Conservation (phyloP, 164 flowering plant species). For the Platanus orientalis region DNA sequence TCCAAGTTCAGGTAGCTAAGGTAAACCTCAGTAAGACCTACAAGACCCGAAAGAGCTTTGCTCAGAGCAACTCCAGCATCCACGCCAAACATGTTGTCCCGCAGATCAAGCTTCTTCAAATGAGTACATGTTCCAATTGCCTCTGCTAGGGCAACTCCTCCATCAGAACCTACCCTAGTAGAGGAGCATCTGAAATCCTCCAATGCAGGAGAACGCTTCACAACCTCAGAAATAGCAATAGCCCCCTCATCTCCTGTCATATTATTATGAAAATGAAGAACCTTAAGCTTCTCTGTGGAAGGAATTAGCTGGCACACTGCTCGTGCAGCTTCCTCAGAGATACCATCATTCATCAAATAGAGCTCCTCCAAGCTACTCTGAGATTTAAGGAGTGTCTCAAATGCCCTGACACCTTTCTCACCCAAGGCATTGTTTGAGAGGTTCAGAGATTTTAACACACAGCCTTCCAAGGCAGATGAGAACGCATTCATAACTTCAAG, state of each 20-base stretch:
- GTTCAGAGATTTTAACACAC: constrained; percentile 53
- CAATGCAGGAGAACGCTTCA: constrained; percentile 55
- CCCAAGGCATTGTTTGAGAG: constrained; percentile 92
- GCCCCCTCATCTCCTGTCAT: constrained; percentile 99
- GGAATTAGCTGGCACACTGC: constrained; percentile 82
- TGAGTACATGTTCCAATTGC: constrained; percentile 51
- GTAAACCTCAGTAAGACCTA: constrained; percentile 49
- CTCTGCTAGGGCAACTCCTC: constrained; percentile 65
- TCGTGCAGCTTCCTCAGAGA: constrained; percentile 88
- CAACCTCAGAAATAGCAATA: constrained; percentile 64
- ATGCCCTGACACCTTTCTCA: constrained; percentile 93
- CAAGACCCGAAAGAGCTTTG: constrained; percentile 41
- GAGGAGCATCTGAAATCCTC: constrained; percentile 94
- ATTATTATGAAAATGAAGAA: constrained; percentile 86
- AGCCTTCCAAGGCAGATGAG: constrained; percentile 70
- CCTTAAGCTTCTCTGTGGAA: constrained; percentile 66
- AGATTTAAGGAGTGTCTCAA: constrained; percentile 67
- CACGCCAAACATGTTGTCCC: constrained; percentile 88
- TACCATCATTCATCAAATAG: constrained; percentile 87
- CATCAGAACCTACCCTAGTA: constrained; percentile 83
- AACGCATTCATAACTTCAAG: constrained; percentile 82
- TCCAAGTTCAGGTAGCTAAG: constrained; percentile 81
- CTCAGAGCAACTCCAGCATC: constrained; percentile 63
- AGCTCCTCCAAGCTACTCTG: constrained; percentile 80
- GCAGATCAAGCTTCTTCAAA: constrained; percentile 71